Evolutionary conservation across 2,329 filamentous ascomycete genomes (phyloP).

Genomic region (Calonectria pauciramosa): DNA sequence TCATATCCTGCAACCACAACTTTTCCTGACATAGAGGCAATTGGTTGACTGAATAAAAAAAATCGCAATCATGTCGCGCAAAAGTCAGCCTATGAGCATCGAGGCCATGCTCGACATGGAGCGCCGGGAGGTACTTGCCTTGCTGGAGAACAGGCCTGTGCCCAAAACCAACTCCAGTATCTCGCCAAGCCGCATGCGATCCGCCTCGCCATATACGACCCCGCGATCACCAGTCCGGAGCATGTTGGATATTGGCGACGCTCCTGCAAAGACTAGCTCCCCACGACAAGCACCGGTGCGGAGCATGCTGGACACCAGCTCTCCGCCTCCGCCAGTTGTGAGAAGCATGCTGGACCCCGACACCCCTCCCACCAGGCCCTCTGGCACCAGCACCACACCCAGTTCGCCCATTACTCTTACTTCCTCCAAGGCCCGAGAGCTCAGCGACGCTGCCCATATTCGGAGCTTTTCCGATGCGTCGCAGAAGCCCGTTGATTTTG

Average conservation of each 20-base stretch:
- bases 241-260: slow-evolving; percentile 44
- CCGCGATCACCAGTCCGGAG: slow-evolving; percentile 78
- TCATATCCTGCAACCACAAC: not conserved
- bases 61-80: slow-evolving; percentile 50
- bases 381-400: slow-evolving; percentile 51
- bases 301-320: slow-evolving; percentile 59
- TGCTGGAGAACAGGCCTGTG: slow-evolving; percentile 69
- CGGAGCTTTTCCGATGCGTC: slow-evolving; percentile 70
- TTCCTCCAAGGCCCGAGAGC: slow-evolving; percentile 35
- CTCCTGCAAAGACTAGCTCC: slow-evolving; percentile 40
- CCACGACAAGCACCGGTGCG: slow-evolving; percentile 72
- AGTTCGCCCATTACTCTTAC: slow-evolving; percentile 47
- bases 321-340: slow-evolving; percentile 55
- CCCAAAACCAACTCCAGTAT: slow-evolving; percentile 41
- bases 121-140: slow-evolving; percentile 77
- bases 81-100: slow-evolving; percentile 73
- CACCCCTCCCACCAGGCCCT: slow-evolving; percentile 48
- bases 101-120: slow-evolving; percentile 85
- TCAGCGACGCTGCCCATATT: slow-evolving; percentile 42
- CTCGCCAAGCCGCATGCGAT: slow-evolving; percentile 56
- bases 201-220: slow-evolving; percentile 67
- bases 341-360: slow-evolving; percentile 69
- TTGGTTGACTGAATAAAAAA: slow-evolving; percentile 1
- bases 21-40: slow-evolving; percentile 4
- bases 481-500: slow-evolving; percentile 62